These are phyloP conservation scores for Trebouxia gelatinosa DNA, from an alignment of 163 green algal genomes.

Conservation along the genomic window DNA sequence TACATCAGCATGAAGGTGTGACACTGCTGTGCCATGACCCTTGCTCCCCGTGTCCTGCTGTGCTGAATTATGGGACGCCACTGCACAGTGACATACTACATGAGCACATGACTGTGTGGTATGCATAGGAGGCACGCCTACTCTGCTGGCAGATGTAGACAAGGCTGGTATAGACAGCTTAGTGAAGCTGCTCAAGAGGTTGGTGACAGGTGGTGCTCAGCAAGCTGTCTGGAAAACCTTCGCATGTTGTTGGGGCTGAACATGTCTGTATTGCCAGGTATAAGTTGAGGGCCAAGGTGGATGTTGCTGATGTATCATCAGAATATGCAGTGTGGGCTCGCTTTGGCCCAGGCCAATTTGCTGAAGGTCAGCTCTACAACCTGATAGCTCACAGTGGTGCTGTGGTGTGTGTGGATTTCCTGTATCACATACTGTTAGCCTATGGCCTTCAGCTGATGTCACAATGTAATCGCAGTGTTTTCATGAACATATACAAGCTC, in stretches of 20 bases:
- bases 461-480: too few species aligned
- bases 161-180: background rate
- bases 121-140: constrained; percentile 35
- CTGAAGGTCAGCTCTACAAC: too few species aligned
- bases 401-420: too few species aligned
- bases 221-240: background rate
- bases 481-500: too few species aligned
- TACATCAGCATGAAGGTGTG: too few species aligned
- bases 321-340: constrained; percentile 53
- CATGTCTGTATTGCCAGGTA: too few species aligned
- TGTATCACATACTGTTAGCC: too few species aligned
- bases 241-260: too few species aligned
- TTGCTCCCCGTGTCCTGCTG: background rate
- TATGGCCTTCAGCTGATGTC: too few species aligned
- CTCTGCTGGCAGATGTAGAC: constrained; percentile 41
- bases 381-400: too few species aligned
- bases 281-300: constrained; percentile 71
- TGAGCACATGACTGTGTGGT: too few species aligned
- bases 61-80: background rate
- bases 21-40: constrained; percentile 45
- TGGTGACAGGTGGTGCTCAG: background rate
- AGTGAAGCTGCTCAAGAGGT: constrained; percentile 9
- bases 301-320: constrained; percentile 64
- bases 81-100: too few species aligned
- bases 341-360: constrained; percentile 38